Percentiles rank a stretch among this genome's conserved stretches.
Evolutionary conservation across 2,329 filamentous ascomycete genomes (phyloP).

Genomic region (Zymoseptoria ardabiliae): DNA sequence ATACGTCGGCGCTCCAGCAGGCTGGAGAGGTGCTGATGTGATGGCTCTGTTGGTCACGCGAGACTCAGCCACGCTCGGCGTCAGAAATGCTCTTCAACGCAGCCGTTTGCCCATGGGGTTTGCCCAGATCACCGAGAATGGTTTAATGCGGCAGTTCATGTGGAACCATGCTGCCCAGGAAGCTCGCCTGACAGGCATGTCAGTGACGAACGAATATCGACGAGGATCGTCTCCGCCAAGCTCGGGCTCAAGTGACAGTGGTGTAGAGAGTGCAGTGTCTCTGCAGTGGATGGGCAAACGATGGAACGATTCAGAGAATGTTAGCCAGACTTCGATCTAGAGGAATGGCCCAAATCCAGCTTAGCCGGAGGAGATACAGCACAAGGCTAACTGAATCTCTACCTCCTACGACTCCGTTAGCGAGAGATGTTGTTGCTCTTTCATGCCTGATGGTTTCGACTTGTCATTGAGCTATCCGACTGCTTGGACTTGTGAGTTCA

Average conservation of each 20-base stretch:
- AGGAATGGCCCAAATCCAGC: background rate
- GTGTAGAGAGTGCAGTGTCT: constrained; percentile 12
- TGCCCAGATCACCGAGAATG: constrained; percentile 52
- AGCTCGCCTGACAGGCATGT: constrained; percentile 52
- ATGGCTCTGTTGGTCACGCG: constrained; percentile 66
- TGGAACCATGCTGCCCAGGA: constrained; percentile 63
- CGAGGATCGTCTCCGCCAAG: background rate
- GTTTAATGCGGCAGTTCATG: constrained; percentile 58
- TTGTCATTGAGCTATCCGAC: background rate
- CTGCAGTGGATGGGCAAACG: constrained; percentile 25
- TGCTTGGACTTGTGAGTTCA: background rate
- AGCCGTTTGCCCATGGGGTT: constrained; percentile 67
- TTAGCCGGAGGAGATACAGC: too few species aligned
- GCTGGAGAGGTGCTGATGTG: constrained; percentile 60
- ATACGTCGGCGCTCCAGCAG: constrained; percentile 63
- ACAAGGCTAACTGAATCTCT: too few species aligned
- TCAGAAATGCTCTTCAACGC: constrained; percentile 62
- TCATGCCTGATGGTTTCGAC: background rate
- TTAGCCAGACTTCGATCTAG: background rate
- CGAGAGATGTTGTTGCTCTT: too few species aligned
- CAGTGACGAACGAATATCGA: constrained; percentile 20
- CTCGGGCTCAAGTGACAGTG: background rate
- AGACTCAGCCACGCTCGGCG: constrained; percentile 66
- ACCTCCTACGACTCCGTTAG: too few species aligned
- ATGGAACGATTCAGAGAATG: constrained; percentile 7